Percentiles rank a stretch among this genome's conserved stretches.
These are phyloP conservation scores for Penicillium crustosum DNA, from an alignment of 2,329 filamentous ascomycete species.

Conservation along the genomic window DNA sequence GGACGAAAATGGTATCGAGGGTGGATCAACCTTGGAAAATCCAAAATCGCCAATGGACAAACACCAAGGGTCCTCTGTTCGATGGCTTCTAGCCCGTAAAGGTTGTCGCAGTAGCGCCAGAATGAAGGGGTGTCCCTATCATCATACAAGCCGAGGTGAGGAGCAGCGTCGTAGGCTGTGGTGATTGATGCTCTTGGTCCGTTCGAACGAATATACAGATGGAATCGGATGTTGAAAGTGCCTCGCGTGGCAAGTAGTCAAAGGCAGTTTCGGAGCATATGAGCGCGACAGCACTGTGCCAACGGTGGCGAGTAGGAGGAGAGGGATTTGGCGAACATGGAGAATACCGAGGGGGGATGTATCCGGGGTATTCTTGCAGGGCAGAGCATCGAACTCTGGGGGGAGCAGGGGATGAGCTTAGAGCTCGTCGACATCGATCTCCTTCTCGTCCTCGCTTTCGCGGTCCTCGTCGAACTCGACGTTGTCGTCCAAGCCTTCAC, in stretches of 20 bases:
- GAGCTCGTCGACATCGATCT: constrained; percentile 95
- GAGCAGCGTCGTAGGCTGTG: constrained; percentile 14
- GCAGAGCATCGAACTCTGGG: constrained; percentile 32
- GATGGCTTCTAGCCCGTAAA: constrained; percentile 33
- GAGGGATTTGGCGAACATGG: constrained; percentile 21
- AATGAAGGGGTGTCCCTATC: constrained; percentile 12
- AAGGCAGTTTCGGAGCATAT: constrained; percentile 14
- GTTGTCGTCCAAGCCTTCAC: constrained; percentile 92
- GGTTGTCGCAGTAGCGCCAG: constrained; percentile 25
- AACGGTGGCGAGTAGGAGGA: constrained; percentile 19
- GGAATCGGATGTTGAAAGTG: constrained; percentile 8
- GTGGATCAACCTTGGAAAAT: constrained; percentile 13
- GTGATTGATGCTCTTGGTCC: constrained; percentile 14
- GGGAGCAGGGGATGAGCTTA: constrained; percentile 49
- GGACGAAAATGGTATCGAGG: constrained; percentile 19
- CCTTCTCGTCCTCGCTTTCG: constrained; percentile 67
- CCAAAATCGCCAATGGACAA: constrained; percentile 19
- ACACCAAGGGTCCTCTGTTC: constrained; percentile 20
- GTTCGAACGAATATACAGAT: constrained; percentile 16
- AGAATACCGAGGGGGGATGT: constrained; percentile 22
- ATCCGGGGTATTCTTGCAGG: constrained; percentile 31
- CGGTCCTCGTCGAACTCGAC: constrained; percentile 98
- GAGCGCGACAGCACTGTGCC: constrained; percentile 19
- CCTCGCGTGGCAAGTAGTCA: constrained; percentile 11
- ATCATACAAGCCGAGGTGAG: constrained; percentile 16